Evolutionary conservation across 108 stramenopile species (phyloP).

Genomic region (Conticribra guillardii): DNA sequence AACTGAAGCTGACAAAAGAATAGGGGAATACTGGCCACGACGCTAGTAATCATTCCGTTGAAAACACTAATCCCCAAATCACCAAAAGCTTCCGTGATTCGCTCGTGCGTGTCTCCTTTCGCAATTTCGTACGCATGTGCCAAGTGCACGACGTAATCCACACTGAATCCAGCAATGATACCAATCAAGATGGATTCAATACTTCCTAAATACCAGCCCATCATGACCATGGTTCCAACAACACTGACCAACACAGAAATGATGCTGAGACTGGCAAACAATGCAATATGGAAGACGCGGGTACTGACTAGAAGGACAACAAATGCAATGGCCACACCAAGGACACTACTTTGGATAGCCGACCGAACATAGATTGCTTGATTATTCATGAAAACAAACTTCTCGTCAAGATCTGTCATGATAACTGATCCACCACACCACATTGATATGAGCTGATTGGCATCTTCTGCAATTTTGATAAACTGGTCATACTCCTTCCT

Average conservation of each 20-base stretch:
- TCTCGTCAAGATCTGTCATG: conserved; percentile 58
- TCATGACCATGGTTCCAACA: conserved; percentile 52
- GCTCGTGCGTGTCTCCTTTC: conserved; percentile 31
- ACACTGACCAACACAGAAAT: conserved; percentile 53
- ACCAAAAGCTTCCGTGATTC: conserved; percentile 53
- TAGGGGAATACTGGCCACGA: conserved; percentile 55
- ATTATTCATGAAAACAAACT: conserved; percentile 68
- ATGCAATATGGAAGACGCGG: conserved; percentile 43
- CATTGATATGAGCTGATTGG: conserved; percentile 25
- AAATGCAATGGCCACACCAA: conserved; percentile 59
- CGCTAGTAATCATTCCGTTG: conserved; percentile 63
- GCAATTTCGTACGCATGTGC: conserved; percentile 55
- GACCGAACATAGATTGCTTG: conserved; percentile 54
- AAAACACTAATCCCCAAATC: conserved; percentile 66
- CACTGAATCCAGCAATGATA: conserved; percentile 52
- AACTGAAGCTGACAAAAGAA: conserved; percentile 64
- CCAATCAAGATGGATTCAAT: conserved; percentile 50
- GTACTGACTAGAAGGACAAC: conserved; percentile 54
- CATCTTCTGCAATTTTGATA: conserved; percentile 26
- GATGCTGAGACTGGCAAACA: conserved; percentile 58
- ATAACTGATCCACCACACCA: conserved; percentile 39
- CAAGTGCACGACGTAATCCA: conserved; percentile 60
- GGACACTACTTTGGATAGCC: conserved; percentile 46
- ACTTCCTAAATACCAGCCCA: conserved; percentile 55
- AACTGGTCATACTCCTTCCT: conserved; percentile 53